phyloP scores from a whole-genome alignment of 306 rosid species.

The Medicago lupulina region DNA sequence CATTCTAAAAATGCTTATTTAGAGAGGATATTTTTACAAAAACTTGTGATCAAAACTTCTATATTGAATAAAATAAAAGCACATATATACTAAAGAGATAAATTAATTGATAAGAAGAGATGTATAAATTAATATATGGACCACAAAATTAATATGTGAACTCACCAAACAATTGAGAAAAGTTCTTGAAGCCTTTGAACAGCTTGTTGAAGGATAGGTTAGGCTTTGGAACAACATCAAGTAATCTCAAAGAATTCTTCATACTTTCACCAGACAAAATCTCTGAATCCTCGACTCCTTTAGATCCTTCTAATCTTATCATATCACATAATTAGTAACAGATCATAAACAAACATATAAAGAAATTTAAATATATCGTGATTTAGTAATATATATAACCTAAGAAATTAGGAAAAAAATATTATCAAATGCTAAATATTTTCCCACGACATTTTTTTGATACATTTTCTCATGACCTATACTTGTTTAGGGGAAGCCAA shows the following conservation, averaged over 20 bases:
- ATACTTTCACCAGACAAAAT: conserved; percentile 54
- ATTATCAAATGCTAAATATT: background rate
- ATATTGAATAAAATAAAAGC: background rate
- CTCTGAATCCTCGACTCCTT: conserved; percentile 56
- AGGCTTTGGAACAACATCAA: conserved; percentile 62
- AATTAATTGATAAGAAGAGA: background rate
- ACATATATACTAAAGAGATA: background rate
- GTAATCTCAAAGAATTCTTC: conserved; percentile 63
- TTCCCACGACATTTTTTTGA: background rate
- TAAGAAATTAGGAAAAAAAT: too few relatives aligned
- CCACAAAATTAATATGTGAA: background rate
- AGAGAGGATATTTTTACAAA: background rate
- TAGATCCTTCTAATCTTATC: conserved; percentile 51
- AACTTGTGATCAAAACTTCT: background rate
- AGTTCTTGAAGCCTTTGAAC: conserved; percentile 85
- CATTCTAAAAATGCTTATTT: background rate
- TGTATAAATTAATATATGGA: background rate
- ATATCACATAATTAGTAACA: conserved; percentile 12
- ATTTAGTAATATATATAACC: background rate
- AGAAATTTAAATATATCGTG: background rate
- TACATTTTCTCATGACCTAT: background rate
- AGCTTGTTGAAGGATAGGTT: conserved; percentile 64
- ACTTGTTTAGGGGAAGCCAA: background rate
- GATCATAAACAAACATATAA: background rate
- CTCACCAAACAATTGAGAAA: conserved; percentile 90